Base-by-base conservation (phyloP, 2,329 filamentous ascomycete genomes). In the Alternaria sp. region DNA sequence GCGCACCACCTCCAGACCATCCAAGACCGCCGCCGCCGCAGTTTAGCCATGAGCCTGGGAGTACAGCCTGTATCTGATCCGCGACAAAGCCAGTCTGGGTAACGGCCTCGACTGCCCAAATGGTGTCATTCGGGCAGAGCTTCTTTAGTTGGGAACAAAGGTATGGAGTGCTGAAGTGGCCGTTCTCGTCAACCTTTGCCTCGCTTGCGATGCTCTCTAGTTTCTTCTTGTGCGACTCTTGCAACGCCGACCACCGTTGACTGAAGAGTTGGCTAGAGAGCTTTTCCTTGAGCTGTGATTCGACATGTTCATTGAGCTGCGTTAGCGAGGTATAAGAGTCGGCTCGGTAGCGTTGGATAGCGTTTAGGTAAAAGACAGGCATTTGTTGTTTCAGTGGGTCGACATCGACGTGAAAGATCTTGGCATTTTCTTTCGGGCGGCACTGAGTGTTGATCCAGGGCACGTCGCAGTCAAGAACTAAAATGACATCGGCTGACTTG, bases 381-480 rank as follows among this genome's bases (percentile, higher is more conserved):
- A 86, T 85, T 62, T 85, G 82, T 61, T 86, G 82, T 60, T 90
- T 90, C 23, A 90, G 77, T 1, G 88, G 87, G 62, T 90, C 88
- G 34, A 86, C 80, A 65, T 90, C 88, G 49, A 90, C 80, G 66
- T 90, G 88, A 56, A 86, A 83, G 62, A 90, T 85, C 58, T 82
- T 86, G 2, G 87, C 84, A 6, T 80, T 77, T 1, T 80, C 75
- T 3, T 80, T 82, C 0, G 88, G 88, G 44, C 83, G 82, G 77
- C 85, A 88, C 60, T 87, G 86, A 0, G 92, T 95, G n/a, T 89
- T 88, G 54, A 97, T 93, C 92, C 93, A 97, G 0, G 93, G 93
- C 0, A 97, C 92, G 72, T 97, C 93, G 63, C 92, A 96, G 76
- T 97, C 90, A 24, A 96, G 73, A 2, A 97, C 89, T 1, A 97